Evolutionary conservation across 2,329 filamentous ascomycete species (phyloP).

Genomic region (Sporothrix curviconia): DNA sequence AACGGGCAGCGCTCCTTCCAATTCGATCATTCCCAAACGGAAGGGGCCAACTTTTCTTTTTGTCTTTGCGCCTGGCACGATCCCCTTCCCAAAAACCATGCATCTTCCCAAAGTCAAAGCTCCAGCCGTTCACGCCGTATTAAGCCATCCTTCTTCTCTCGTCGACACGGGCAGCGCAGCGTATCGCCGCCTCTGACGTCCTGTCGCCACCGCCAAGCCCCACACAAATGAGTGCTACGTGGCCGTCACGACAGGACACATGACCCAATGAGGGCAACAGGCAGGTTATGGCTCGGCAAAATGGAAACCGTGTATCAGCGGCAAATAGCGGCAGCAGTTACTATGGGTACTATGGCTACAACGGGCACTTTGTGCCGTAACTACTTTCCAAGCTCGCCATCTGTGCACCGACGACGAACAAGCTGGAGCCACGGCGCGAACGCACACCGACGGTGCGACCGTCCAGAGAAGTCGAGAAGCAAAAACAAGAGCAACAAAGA

Average conservation of each 20-base stretch:
- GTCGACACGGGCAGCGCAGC: constrained; percentile 19
- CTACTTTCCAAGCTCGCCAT: constrained; percentile 34
- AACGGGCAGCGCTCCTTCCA: too few species aligned
- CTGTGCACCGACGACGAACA: constrained; percentile 32
- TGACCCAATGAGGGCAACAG: neutral
- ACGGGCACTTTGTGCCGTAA: constrained; percentile 6
- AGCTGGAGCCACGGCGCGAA: constrained; percentile 27
- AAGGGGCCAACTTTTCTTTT: neutral
- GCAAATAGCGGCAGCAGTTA: neutral
- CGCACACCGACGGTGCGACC: constrained; percentile 13
- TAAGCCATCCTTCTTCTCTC: constrained; percentile 32
- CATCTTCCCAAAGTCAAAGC: neutral
- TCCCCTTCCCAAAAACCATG: neutral
- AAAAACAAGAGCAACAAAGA: neutral
- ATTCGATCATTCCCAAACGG: neutral
- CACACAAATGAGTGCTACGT: constrained; percentile 6
- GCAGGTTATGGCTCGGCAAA: constrained; percentile 5
- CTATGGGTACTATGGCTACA: constrained; percentile 1
- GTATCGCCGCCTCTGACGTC: constrained; percentile 27
- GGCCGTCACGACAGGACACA: neutral
- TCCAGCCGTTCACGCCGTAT: constrained; percentile 35
- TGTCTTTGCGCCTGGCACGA: neutral
- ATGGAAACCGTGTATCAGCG: constrained; percentile 7
- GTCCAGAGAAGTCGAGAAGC: neutral
- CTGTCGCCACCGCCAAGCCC: constrained; percentile 25